Evolutionary conservation across 495 filamentous ascomycete genomes (phyloP).

Genomic region (Penicillium waksmanii): DNA sequence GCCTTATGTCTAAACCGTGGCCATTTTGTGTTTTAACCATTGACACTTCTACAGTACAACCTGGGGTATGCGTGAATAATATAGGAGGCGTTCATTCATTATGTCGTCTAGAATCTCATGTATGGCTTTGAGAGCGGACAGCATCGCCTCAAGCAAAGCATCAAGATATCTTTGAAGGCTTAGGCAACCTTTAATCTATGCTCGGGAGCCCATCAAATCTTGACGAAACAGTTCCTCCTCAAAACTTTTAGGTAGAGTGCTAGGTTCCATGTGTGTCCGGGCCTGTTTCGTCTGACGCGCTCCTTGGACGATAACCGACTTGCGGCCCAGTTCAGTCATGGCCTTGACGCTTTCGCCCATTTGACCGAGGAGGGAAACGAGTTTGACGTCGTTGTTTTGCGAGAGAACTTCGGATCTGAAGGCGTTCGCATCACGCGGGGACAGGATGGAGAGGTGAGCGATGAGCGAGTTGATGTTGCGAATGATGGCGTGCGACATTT

Average conservation of each 20-base stretch:
- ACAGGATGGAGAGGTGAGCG: constrained; percentile 57
- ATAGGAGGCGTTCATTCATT: constrained; percentile 1
- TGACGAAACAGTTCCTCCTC: constrained; percentile 34
- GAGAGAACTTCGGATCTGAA: constrained; percentile 66
- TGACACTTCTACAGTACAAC: not conserved
- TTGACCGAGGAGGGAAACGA: constrained; percentile 70
- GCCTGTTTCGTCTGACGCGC: constrained; percentile 35
- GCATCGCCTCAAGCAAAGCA: not conserved
- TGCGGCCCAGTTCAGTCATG: constrained; percentile 71
- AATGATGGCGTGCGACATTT: constrained; percentile 51
- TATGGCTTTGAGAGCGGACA: not conserved
- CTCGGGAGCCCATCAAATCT: constrained; percentile 1
- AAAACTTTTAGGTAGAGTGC: constrained; percentile 26
- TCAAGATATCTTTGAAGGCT: not conserved
- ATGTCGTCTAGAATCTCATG: not conserved
- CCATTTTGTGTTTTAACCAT: not conserved
- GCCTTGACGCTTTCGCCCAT: constrained; percentile 69
- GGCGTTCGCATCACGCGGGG: constrained; percentile 54
- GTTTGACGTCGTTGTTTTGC: constrained; percentile 76
- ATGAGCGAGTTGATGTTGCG: constrained; percentile 62
- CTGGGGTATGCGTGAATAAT: not conserved
- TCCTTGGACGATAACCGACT: constrained; percentile 65
- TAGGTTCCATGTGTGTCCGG: constrained; percentile 31
- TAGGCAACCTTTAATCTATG: not conserved
- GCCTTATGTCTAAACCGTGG: constrained; percentile 3